A percentile compares a stretch with the other conserved stretches of the same genome.
Conservation (phyloP, 2,329 filamentous ascomycete genomes). For the Fusarium pseudograminearum region DNA sequence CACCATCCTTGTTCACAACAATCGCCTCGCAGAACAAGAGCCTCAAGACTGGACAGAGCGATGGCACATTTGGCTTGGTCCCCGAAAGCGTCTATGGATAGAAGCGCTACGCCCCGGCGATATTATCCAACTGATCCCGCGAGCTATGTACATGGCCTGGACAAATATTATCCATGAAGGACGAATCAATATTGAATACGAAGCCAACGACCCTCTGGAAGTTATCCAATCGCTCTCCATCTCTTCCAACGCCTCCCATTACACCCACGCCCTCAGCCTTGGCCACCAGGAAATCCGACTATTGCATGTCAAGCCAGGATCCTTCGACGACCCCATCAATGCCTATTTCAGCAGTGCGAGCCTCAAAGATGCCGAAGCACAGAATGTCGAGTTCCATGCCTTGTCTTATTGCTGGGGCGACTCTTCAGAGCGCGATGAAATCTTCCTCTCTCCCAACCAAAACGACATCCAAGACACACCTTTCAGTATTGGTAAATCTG, state of each 20-base stretch:
- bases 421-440: slow-evolving; percentile 5
- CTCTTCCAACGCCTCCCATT: slow-evolving; percentile 7
- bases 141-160: slow-evolving; percentile 36
- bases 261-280: neutral
- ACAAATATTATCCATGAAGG: slow-evolving; percentile 34
- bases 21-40: slow-evolving; percentile 17
- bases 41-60: slow-evolving; percentile 2
- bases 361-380: neutral
- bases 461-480: accelerated
- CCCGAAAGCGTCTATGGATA: slow-evolving; percentile 20
- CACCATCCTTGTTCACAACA: slow-evolving; percentile 19
- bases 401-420: slow-evolving; percentile 40
- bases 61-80: slow-evolving; percentile 18
- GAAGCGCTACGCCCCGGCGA: slow-evolving; percentile 26
- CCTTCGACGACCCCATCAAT: slow-evolving; percentile 19
- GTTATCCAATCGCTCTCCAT: neutral
- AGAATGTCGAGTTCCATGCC: slow-evolving; percentile 3
- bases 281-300: slow-evolving; percentile 22
- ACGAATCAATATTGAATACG: slow-evolving; percentile 31
- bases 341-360: slow-evolving; percentile 12
- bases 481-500: slow-evolving; percentile 28
- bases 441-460: neutral
- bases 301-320: slow-evolving; percentile 17
- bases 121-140: slow-evolving; percentile 30
- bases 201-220: neutral